These are phyloP conservation scores for Candida koratica DNA, from an alignment of 805 yeast genomes.

Conservation along the genomic window DNA sequence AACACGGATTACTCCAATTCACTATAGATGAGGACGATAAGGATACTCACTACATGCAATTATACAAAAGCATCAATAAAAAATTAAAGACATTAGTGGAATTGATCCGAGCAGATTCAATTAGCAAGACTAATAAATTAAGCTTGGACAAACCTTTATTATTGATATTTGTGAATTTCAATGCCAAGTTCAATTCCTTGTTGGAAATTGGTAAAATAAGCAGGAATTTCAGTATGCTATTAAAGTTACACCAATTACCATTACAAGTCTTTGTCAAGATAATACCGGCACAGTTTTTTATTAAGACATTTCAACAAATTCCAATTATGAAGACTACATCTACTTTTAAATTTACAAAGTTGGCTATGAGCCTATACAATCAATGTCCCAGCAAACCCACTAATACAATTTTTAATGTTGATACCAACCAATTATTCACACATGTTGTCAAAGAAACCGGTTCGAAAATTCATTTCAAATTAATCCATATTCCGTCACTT, in stretches of 20 bases:
- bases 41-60: conserved; percentile 21
- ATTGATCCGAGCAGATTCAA: conserved; percentile 35
- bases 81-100: conserved; percentile 32
- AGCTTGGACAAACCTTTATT: conserved; percentile 48
- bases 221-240: conserved; percentile 40
- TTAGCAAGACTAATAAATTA: conserved; percentile 37
- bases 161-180: conserved; percentile 47
- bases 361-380: conserved; percentile 57
- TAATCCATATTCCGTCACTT: conserved; percentile 24
- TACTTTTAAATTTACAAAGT: conserved; percentile 34
- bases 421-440: conserved; percentile 21
- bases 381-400: conserved; percentile 39
- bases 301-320: conserved; percentile 18
- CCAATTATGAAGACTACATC: conserved; percentile 25
- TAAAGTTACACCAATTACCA: conserved; percentile 38
- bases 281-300: conserved; percentile 27
- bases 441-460: conserved; percentile 39
- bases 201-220: conserved; percentile 46
- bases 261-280: conserved; percentile 35
- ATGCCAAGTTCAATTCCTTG: conserved; percentile 40
- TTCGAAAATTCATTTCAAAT: conserved; percentile 32
- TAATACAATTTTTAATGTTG: conserved; percentile 1
- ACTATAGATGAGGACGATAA: conserved; percentile 17
- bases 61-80: conserved; percentile 28
- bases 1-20: conserved; percentile 25